Evolutionary conservation across 176 grass and related monocot species (phyloP).

Genomic region (Hsuehochloa calcarea): DNA sequence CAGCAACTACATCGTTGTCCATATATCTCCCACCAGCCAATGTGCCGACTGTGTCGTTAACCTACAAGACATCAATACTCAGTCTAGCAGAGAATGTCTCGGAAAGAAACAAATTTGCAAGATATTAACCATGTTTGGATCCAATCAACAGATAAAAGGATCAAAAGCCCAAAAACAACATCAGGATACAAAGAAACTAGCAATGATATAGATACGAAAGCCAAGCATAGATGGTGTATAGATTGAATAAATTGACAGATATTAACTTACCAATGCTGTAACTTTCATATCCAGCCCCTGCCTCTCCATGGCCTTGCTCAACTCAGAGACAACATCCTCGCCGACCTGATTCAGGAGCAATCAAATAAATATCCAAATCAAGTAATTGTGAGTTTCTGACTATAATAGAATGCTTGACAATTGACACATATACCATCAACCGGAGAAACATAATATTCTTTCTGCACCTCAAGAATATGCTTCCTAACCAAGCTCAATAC

Average conservation of each 20-base stretch:
- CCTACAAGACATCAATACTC: constrained; percentile 35
- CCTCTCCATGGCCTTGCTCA: constrained; percentile 63
- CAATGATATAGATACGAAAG: background rate
- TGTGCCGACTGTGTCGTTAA: constrained; percentile 70
- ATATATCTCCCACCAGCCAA: constrained; percentile 71
- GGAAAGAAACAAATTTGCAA: background rate
- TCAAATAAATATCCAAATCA: constrained; percentile 28
- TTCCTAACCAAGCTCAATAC: background rate
- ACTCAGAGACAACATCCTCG: constrained; percentile 61
- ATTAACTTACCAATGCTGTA: constrained; percentile 56
- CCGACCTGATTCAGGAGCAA: constrained; percentile 45
- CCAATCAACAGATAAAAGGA: background rate
- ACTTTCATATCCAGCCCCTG: constrained; percentile 73
- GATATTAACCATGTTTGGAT: background rate
- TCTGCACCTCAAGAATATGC: background rate
- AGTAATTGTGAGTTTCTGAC: background rate
- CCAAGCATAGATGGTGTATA: background rate
- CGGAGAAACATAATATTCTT: background rate
- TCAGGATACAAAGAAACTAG: background rate
- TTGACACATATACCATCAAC: constrained; percentile 8
- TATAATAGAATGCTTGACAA: background rate
- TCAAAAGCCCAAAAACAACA: background rate
- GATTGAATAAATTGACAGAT: background rate
- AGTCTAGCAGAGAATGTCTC: background rate
- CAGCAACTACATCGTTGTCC: constrained; percentile 66